Conservation (phyloP, 805 yeast species). For the Myxozyma geophila region DNA sequence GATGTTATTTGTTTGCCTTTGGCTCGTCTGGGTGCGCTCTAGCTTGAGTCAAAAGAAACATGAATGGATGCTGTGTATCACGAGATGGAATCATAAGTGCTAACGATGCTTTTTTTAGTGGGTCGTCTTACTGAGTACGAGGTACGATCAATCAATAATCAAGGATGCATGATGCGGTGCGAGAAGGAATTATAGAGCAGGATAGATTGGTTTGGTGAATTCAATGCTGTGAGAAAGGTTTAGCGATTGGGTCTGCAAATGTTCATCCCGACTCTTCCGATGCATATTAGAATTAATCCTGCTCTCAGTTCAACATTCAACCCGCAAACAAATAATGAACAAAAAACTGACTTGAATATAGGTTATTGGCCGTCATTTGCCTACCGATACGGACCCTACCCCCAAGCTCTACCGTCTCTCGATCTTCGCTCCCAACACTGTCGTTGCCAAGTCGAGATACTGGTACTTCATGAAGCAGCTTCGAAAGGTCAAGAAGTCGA, state of each 20-base stretch:
- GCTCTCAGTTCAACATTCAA: background rate
- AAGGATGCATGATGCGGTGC: background rate
- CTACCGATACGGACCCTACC: slow-evolving; percentile 98
- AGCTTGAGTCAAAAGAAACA: background rate
- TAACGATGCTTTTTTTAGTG: slow-evolving; percentile 26
- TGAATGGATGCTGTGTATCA: background rate
- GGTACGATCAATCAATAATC: slow-evolving; percentile 17
- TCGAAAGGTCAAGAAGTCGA: slow-evolving; percentile 99
- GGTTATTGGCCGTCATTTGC: slow-evolving; percentile 99
- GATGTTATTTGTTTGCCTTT: background rate
- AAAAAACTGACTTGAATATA: slow-evolving; percentile 49
- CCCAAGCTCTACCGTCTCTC: slow-evolving; percentile 99
- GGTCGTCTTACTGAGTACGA: slow-evolving; percentile 38
- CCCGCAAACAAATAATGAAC: background rate
- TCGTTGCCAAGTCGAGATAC: slow-evolving; percentile 99
- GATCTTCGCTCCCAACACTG: slow-evolving; percentile 98
- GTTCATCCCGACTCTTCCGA: background rate
- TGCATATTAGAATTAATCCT: background rate
- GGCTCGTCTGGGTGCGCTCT: background rate
- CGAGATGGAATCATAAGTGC: background rate
- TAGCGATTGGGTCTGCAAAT: background rate
- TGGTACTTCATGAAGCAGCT: slow-evolving; percentile 99
- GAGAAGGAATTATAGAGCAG: background rate
- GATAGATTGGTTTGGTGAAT: background rate
- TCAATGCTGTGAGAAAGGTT: background rate